Evolutionary conservation across 202 grass and related monocot genomes (phyloP).

Genomic region (Elaeis oleifera): DNA sequence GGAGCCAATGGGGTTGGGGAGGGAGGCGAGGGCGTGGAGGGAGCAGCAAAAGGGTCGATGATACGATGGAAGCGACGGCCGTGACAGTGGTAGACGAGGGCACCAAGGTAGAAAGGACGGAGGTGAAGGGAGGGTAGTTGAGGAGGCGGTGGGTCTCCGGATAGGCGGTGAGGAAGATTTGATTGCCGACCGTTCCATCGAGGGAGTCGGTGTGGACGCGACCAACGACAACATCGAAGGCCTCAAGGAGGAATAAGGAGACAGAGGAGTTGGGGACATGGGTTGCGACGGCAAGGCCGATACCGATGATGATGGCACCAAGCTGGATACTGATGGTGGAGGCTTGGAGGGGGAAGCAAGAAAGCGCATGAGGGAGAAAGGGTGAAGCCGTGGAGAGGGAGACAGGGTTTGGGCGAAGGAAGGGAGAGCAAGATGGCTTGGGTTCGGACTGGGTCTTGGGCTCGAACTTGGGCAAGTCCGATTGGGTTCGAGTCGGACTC

Average conservation of each 20-base stretch:
- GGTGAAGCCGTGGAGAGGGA: neutral
- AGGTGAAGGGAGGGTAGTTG: constrained; percentile 45
- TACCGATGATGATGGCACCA: constrained; percentile 53
- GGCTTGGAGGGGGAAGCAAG: constrained; percentile 4
- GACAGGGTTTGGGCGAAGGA: constrained; percentile 6
- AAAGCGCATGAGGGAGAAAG: constrained; percentile 25
- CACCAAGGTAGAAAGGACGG: constrained; percentile 52
- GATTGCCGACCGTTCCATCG: constrained; percentile 62
- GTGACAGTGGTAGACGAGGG: constrained; percentile 42
- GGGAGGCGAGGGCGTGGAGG: constrained; percentile 37
- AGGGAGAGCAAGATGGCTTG: neutral
- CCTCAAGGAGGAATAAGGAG: constrained; percentile 71
- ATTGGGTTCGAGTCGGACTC: too few species aligned
- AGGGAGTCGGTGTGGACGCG: constrained; percentile 59
- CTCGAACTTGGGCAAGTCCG: too few species aligned
- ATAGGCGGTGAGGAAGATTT: constrained; percentile 90
- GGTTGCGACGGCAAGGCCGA: constrained; percentile 52
- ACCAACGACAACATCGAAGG: constrained; percentile 54
- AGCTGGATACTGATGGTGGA: too few species aligned
- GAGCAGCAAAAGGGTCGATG: constrained; percentile 62
- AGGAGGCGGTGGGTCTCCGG: constrained; percentile 61
- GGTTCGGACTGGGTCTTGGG: too few species aligned
- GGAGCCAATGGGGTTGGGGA: constrained; percentile 63
- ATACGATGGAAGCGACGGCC: constrained; percentile 32
- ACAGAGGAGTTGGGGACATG: constrained; percentile 59